These are phyloP conservation scores for Pyricularia sp. DNA, from an alignment of 2,329 filamentous ascomycete species.

Conservation along the genomic window DNA sequence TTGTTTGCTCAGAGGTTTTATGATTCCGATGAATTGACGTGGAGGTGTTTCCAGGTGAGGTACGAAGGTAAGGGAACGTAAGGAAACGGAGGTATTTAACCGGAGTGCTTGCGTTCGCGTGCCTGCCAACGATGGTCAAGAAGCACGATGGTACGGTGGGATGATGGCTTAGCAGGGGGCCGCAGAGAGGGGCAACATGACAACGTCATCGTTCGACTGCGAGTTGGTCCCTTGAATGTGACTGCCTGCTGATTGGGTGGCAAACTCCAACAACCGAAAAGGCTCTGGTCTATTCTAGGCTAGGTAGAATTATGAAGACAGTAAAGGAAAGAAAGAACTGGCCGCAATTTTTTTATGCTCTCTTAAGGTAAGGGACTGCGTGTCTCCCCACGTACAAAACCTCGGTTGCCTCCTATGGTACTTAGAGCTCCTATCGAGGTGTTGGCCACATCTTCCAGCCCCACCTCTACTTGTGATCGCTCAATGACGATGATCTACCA, in stretches of 20 bases:
- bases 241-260: not conserved
- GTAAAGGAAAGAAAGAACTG: not conserved
- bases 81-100: not conserved
- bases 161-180: not conserved
- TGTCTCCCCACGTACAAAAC: too few relatives aligned
- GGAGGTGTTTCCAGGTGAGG: not conserved
- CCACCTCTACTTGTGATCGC: not conserved
- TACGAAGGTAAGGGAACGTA: not conserved
- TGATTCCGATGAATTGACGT: not conserved
- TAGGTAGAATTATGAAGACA: not conserved
- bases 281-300: not conserved
- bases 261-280: not conserved
- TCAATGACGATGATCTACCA: not conserved
- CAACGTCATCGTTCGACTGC: not conserved
- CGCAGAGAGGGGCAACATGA: constrained; percentile 2
- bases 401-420: too few relatives aligned
- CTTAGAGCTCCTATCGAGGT: too few relatives aligned
- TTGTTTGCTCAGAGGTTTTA: not conserved
- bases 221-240: not conserved
- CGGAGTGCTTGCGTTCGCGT: not conserved
- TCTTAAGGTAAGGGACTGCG: too few relatives aligned
- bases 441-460: not conserved
- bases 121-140: not conserved
- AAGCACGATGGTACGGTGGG: not conserved
- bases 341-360: not conserved